Evolutionary conservation across 768 basidiomycete species (phyloP).

Genomic region (Boletus fagicola): DNA sequence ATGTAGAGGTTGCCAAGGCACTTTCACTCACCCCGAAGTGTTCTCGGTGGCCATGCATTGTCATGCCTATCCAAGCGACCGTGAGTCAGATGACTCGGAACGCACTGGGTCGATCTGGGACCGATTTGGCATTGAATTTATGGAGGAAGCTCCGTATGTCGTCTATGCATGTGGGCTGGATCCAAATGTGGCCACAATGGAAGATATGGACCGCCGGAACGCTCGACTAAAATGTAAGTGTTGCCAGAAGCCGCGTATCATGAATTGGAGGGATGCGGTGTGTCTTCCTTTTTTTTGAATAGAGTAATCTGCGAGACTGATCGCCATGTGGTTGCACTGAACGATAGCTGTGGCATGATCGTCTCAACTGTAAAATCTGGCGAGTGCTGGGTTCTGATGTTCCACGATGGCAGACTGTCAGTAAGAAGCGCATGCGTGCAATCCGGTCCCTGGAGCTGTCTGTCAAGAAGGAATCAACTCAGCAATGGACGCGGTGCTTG

Average conservation of each 20-base stretch:
- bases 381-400: background rate
- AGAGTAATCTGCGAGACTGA: background rate
- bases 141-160: conserved; percentile 6
- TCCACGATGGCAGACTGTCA: conserved; percentile 1
- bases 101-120: background rate
- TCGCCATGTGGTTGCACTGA: background rate
- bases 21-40: background rate
- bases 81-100: background rate
- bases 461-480: background rate
- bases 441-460: background rate
- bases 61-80: too few species aligned
- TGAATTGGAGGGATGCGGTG: conserved; percentile 14
- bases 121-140: background rate
- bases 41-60: background rate
- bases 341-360: conserved; percentile 7
- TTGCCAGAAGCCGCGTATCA: background rate
- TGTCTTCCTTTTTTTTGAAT: background rate
- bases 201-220: conserved; percentile 13
- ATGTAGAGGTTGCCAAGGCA: background rate
- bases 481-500: background rate
- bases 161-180: conserved; percentile 16
- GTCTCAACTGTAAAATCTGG: background rate
- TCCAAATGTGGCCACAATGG: conserved; percentile 9
- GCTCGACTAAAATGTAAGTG: conserved; percentile 1
- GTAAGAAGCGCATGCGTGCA: background rate